These are phyloP conservation scores for Chloromonas sp. DNA, from an alignment of 163 green algal genomes.

Conservation along the genomic window DNA sequence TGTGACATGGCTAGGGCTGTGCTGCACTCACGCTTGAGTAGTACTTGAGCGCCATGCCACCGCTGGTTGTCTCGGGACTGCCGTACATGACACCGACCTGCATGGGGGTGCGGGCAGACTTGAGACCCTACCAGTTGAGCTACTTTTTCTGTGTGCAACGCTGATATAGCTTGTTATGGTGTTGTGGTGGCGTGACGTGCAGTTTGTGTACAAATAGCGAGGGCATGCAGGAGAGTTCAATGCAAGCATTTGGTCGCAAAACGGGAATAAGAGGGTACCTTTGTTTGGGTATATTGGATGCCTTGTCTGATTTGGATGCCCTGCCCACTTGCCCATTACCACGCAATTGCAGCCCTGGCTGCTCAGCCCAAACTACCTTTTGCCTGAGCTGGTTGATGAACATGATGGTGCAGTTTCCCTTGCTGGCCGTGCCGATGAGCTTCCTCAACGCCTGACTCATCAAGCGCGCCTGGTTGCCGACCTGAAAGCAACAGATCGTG, in stretches of 20 bases:
- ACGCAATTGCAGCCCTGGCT: too few species aligned
- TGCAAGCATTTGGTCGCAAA: too few species aligned
- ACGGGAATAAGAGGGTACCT: too few species aligned
- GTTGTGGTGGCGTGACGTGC: background rate
- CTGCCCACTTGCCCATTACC: too few species aligned
- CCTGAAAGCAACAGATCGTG: conserved; percentile 13
- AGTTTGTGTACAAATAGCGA: background rate
- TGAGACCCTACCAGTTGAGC: too few species aligned
- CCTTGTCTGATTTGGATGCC: too few species aligned
- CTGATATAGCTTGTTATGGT: background rate
- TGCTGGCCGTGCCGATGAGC: conserved; percentile 71
- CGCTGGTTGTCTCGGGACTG: conserved; percentile 88
- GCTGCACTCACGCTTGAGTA: conserved; percentile 56
- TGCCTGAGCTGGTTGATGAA: conserved; percentile 94
- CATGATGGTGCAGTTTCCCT: conserved; percentile 76
- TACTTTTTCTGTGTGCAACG: too few species aligned
- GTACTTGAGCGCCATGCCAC: conserved; percentile 93
- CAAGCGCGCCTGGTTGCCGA: conserved; percentile 87
- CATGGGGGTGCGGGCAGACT: background rate
- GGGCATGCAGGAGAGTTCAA: too few species aligned
- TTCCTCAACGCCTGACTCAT: conserved; percentile 93
- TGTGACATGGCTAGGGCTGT: too few species aligned
- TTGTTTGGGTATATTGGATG: too few species aligned
- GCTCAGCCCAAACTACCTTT: conserved; percentile 44
- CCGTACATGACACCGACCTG: conserved; percentile 89